Base-by-base conservation (phyloP, 345 rosid species). In the Dipteronia dyeriana region DNA sequence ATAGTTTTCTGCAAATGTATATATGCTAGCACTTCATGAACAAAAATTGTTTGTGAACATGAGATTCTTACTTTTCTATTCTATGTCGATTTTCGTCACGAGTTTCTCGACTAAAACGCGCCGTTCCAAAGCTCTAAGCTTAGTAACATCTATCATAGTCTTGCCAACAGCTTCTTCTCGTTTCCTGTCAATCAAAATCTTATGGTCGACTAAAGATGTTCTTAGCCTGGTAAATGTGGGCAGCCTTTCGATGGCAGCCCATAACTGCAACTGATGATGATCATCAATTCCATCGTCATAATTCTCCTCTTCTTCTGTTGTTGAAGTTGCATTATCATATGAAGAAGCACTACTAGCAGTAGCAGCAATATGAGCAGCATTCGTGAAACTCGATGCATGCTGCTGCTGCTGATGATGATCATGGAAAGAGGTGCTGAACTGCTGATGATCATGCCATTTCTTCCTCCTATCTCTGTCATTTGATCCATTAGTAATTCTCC, bases 201-300 rank as follows among this genome's bases (percentile, higher is more conserved):
- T 56, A 17, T 57, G 38, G 43, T 79, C 81, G 14, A 84, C 76
- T 73, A 86, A 60, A 7, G 84, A 78, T 0, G 82, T 79, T 70
- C 74, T 74, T 4, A 80, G 61, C 54, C 85, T 72, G 19, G 22
- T 20, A 17, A 9, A 64, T 0, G 86, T 84, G 1, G 88, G 91
- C 41, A 88, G 63, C 66, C 91, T 81, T 80, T 88, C 82, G 16
- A 84, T 79, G 0, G 87, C 88, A 0, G 79, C 89, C 91, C 87
- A 82, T 80, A 73, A 86, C 51, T 84, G 53, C 53, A 31, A 31
- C 34, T 31, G 34, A 31, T 31, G 34, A 31, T 31, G 5, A 31
- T 31, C 34, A 31, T 79, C 82, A 51, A 77, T 23, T 47, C 80
- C 88, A 2, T 81, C 86, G 3, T 78, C 79, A 31, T 31, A 31